A percentile compares a stretch with the other conserved stretches of the same genome.
Conservation (phyloP, 202 grass and related monocot genomes). For the Setaria viridis region DNA sequence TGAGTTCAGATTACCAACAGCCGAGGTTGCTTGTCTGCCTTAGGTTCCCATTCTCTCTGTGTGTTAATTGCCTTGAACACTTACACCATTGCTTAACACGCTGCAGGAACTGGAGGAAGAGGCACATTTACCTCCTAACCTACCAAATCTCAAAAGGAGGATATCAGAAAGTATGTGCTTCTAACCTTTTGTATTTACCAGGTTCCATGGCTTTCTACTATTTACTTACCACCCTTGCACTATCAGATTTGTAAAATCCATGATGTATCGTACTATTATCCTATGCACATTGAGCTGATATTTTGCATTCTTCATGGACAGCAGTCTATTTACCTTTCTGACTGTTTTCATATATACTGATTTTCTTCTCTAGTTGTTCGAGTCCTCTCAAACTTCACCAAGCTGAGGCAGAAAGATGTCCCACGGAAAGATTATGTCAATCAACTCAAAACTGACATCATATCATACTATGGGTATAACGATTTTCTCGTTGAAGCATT, state of each 20-base stretch:
- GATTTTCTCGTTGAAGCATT: conserved; percentile 87
- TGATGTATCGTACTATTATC: background rate
- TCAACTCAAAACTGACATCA: conserved; percentile 86
- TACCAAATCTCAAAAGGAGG: conserved; percentile 83
- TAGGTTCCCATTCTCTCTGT: background rate
- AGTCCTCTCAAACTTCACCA: conserved; percentile 89
- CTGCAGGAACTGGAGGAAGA: conserved; percentile 81
- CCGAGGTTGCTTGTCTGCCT: conserved; percentile 61
- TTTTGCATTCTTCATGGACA: conserved; percentile 4
- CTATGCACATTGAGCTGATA: background rate
- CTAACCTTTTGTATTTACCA: conserved; percentile 24
- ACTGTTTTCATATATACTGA: conserved; percentile 31
- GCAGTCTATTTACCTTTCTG: conserved; percentile 17
- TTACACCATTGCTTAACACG: conserved; percentile 23
- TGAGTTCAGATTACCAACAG: conserved; percentile 83
- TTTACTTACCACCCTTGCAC: background rate
- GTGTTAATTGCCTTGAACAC: background rate
- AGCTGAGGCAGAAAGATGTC: conserved; percentile 76
- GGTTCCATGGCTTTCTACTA: background rate
- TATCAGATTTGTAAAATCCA: conserved; percentile 11
- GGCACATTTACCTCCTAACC: conserved; percentile 70
- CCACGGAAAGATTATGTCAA: conserved; percentile 82
- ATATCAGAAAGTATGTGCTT: conserved; percentile 87
- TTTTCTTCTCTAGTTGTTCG: conserved; percentile 77
- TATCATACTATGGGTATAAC: conserved; percentile 94